phyloP scores from a whole-genome alignment of 768 basidiomycete genomes.

The Leccinum incarnatum region DNA sequence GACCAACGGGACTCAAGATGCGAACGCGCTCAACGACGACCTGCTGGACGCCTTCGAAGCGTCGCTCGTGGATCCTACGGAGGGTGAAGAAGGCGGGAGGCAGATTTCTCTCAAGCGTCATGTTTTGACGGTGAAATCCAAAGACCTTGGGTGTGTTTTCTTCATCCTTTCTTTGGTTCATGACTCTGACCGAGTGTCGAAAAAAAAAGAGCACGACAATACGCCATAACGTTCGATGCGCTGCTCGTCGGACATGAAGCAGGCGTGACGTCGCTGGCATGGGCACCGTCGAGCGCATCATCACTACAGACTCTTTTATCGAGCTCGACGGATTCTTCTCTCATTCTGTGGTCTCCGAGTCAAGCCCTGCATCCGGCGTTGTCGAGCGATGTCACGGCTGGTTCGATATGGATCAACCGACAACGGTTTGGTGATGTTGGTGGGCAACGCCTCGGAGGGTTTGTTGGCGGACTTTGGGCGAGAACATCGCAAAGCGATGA shows the following conservation, averaged over 20 bases:
- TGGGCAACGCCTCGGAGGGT: conserved; percentile 87
- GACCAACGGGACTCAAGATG: conserved; percentile 19
- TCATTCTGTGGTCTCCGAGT: conserved; percentile 93
- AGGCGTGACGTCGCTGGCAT: conserved; percentile 83
- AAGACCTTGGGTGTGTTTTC: conserved; percentile 17
- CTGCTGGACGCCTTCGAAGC: conserved; percentile 87
- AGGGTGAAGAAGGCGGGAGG: conserved; percentile 73
- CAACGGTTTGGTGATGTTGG: conserved; percentile 94
- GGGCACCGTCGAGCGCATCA: conserved; percentile 51
- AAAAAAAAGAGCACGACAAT: conserved; percentile 46
- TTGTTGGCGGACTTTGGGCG: conserved; percentile 88
- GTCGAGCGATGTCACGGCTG: conserved; percentile 38
- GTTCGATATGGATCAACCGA: conserved; percentile 82
- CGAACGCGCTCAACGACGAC: conserved; percentile 54
- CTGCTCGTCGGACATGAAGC: conserved; percentile 96
- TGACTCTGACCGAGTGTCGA: neutral
- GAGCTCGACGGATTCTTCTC: conserved; percentile 90
- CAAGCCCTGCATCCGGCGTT: conserved; percentile 36
- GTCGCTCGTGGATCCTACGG: conserved; percentile 66
- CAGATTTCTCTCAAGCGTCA: conserved; percentile 91
- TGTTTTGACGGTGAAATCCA: conserved; percentile 62
- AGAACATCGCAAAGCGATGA: conserved; percentile 45
- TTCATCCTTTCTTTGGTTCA: conserved; percentile 25
- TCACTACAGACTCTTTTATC: conserved; percentile 66
- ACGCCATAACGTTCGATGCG: conserved; percentile 87